These are phyloP conservation scores for Psophocarpus tetragonolobus DNA, from an alignment of 306 rosid species.

Conservation along the genomic window DNA sequence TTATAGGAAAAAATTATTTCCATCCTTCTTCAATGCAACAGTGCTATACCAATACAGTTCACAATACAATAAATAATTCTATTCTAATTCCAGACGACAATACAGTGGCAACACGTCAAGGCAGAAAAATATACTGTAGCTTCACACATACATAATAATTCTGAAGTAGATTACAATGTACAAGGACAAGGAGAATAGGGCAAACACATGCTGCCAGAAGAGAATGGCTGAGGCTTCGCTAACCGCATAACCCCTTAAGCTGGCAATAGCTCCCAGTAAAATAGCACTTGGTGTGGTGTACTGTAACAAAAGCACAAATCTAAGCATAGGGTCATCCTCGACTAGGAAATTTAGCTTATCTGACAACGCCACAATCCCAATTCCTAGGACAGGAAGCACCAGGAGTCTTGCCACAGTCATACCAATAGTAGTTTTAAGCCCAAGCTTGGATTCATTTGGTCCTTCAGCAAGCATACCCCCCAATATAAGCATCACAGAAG, in stretches of 20 bases:
- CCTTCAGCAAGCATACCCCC: constrained; percentile 97
- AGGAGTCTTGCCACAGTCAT: constrained; percentile 74
- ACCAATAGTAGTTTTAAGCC: constrained; percentile 74
- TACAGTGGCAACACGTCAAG: constrained; percentile 3
- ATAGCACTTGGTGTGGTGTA: constrained; percentile 91
- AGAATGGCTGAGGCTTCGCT: constrained; percentile 85
- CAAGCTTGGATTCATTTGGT: constrained; percentile 73
- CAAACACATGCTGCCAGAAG: constrained; percentile 90
- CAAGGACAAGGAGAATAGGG: constrained; percentile 78
- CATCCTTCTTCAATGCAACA: constrained; percentile 13
- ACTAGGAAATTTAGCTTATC: constrained; percentile 65
- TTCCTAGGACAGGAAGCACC: constrained; percentile 82
- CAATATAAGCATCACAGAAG: constrained; percentile 88
- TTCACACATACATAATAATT: constrained; percentile 48
- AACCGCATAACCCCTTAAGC: constrained; percentile 88
- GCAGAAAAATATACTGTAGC: constrained; percentile 10
- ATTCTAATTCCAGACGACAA: not conserved
- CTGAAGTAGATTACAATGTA: constrained; percentile 70
- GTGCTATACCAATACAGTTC: constrained; percentile 20
- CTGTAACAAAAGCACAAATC: constrained; percentile 78
- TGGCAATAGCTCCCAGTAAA: constrained; percentile 87
- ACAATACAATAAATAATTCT: constrained; percentile 13
- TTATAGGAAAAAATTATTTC: not conserved
- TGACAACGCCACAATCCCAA: constrained; percentile 61
- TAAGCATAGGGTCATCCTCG: constrained; percentile 58